phyloP scores from a whole-genome alignment of 441 rosid species.

The Lepidium campestre region DNA sequence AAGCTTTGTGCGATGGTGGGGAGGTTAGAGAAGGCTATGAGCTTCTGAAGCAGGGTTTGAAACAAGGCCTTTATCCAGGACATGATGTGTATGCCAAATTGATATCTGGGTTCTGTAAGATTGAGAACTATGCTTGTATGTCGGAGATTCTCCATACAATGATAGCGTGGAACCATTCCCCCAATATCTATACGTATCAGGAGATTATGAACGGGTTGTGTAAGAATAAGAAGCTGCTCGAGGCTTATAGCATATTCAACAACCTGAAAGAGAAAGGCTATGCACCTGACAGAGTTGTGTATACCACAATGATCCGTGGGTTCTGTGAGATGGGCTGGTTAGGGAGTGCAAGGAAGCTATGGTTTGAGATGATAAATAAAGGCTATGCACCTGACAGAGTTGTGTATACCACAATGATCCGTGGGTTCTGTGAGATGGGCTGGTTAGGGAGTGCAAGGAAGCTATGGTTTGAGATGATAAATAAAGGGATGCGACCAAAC shows the following conservation, averaged over 20 bases:
- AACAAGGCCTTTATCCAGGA: conserved; percentile 43
- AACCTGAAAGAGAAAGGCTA: conserved; percentile 36
- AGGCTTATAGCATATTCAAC: conserved; percentile 42
- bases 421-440: conserved; percentile 39
- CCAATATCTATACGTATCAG: conserved; percentile 47
- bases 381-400: conserved; percentile 40
- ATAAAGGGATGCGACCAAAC: conserved; percentile 43
- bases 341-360: conserved; percentile 37
- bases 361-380: conserved; percentile 45
- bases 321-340: conserved; percentile 38
- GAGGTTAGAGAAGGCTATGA: conserved; percentile 44
- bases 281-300: conserved; percentile 36
- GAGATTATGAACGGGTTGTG: conserved; percentile 50
- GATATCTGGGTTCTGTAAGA: conserved; percentile 52
- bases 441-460: conserved; percentile 39
- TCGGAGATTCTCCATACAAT: conserved; percentile 40
- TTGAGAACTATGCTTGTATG: conserved; percentile 38
- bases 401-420: conserved; percentile 42
- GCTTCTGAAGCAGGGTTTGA: conserved; percentile 44
- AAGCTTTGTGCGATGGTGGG: conserved; percentile 49
- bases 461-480: conserved; percentile 46
- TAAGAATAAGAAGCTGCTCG: conserved; percentile 30
- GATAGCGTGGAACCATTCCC: conserved; percentile 37
- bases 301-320: conserved; percentile 44
- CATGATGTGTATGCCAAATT: conserved; percentile 43